Base-by-base conservation (phyloP, 2,329 filamentous ascomycete genomes). In the Trichoderma sp. region DNA sequence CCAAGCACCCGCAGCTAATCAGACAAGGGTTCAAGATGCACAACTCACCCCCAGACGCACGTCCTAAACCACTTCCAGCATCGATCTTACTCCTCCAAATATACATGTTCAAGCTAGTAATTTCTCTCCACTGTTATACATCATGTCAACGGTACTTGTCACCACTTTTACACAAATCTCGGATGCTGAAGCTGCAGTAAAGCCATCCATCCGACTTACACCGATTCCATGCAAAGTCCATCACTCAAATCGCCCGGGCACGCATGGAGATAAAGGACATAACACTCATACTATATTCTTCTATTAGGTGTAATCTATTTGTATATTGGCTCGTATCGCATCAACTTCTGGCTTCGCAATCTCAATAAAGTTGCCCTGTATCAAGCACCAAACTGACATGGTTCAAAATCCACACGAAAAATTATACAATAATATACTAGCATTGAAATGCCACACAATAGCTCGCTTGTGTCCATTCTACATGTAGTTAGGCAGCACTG, bases 41-140 rank as follows among this genome's bases (percentile, higher is more conserved):
- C 39, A 64, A 64, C 36, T 30, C 61, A 20, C 36, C 32, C 61
- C 47, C 30, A 50, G 63, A 28, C 26, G 64, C 64, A 67, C 32
- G 30, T 28, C 9, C 50, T 57, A 66, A 57, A 15, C 47, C 63
- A 11, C 8, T 66, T 55, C 63, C n/a, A 57, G 47, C 62, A 65
- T 28, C 43, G n/a, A 26, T 23, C 47, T 55, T 50, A 65, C 62
- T 50, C 53, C 43, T 53, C n/a, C 30, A 36, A 34, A 47, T 43
- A n/a, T 43, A n/a, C 43, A 43, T 43, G 59, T 47, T 47, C 43
- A 15, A 53, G 32, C 43, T 55, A 11, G 15, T 20, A 8, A 7
- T 39, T 3, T 50, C 13, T 57, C 47, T 66, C 47, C 63, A 28
- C 63, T 28, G 20, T 12, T 15, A 17, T 32, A n/a, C 65, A 68